phyloP scores from a whole-genome alignment of 108 stramenopile genomes.

The Cyclostephanos tholiformis region DNA sequence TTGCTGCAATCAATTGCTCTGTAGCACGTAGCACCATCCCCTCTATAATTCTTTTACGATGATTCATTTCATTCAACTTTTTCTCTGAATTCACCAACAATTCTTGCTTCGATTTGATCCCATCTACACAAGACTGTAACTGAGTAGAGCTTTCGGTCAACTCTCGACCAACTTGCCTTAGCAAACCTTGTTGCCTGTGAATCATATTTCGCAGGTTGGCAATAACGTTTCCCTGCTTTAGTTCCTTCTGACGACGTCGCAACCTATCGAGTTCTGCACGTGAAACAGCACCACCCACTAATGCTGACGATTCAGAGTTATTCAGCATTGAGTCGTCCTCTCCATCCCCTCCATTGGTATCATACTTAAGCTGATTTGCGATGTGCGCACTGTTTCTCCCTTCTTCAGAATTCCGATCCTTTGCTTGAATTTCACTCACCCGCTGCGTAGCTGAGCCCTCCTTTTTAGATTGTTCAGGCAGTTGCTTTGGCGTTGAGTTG shows the following conservation, averaged over 20 bases:
- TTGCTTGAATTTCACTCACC: not conserved
- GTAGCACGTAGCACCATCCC: slow-evolving; percentile 47
- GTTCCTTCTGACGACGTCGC: slow-evolving; percentile 38
- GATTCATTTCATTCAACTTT: slow-evolving; percentile 40
- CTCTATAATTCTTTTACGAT: slow-evolving; percentile 43
- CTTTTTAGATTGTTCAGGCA: not conserved
- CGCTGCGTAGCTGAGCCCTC: not conserved
- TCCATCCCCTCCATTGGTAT: not conserved
- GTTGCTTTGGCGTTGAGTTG: not conserved
- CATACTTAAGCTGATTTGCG: not conserved
- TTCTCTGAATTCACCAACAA: slow-evolving; percentile 32
- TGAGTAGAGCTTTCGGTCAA: slow-evolving; percentile 41
- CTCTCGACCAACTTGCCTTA: slow-evolving; percentile 26
- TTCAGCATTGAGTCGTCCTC: not conserved
- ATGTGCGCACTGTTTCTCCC: not conserved
- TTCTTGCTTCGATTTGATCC: slow-evolving; percentile 40
- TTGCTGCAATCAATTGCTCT: slow-evolving; percentile 42
- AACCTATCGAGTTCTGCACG: slow-evolving; percentile 26
- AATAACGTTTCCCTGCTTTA: slow-evolving; percentile 43
- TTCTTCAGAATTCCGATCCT: not conserved
- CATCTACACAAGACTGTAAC: slow-evolving; percentile 23
- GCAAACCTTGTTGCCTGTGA: slow-evolving; percentile 36
- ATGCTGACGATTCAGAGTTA: not conserved
- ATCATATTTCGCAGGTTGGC: slow-evolving; percentile 40
- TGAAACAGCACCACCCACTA: not conserved